Percentiles rank a stretch among this genome's conserved stretches.
These are phyloP conservation scores for Globisporangium carolinianum DNA, from an alignment of 352 stramenopile species.

Conservation along the genomic window DNA sequence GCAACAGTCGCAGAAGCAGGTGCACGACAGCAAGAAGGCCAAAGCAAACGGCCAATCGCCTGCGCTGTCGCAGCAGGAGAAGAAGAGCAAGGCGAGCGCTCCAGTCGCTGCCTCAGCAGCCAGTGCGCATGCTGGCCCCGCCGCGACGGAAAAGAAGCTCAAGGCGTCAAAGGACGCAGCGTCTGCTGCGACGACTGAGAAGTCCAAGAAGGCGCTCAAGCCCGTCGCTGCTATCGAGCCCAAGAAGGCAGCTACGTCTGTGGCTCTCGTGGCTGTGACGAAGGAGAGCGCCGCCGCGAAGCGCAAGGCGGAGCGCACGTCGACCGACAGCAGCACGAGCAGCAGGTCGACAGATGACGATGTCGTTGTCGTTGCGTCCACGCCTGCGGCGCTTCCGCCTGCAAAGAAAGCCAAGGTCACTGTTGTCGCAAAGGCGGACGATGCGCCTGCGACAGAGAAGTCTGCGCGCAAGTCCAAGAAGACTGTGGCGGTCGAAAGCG, in stretches of 20 bases:
- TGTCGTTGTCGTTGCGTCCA: not conserved
- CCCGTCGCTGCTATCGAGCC: not conserved
- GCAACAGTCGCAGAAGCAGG: slow-evolving; percentile 3
- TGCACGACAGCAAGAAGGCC: slow-evolving; percentile 1
- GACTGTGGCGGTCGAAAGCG: slow-evolving; percentile 9
- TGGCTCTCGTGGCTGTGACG: not conserved
- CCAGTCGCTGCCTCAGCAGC: slow-evolving; percentile 17
- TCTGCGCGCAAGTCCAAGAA: slow-evolving; percentile 20
- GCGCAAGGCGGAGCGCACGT: not conserved
- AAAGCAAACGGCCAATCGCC: slow-evolving; percentile 8
- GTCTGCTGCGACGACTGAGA: slow-evolving; percentile 4
- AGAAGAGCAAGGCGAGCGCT: slow-evolving; percentile 15
- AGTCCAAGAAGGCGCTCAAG: slow-evolving; percentile 4
- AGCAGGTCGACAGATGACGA: not conserved
- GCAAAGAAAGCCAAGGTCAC: not conserved
- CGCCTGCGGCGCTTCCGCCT: not conserved
- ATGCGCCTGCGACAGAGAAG: slow-evolving; percentile 14
- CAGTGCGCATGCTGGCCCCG: too few species aligned
- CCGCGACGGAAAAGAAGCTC: too few species aligned
- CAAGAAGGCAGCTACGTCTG: slow-evolving; percentile 1
- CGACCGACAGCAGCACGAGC: not conserved
- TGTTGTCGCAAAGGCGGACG: slow-evolving; percentile 13
- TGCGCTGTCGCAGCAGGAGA: slow-evolving; percentile 10
- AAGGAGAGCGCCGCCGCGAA: slow-evolving; percentile 8
- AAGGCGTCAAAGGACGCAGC: not conserved